These are phyloP conservation scores for Pleurotus tuber-regium DNA, from an alignment of 768 basidiomycete genomes.

Conservation along the genomic window DNA sequence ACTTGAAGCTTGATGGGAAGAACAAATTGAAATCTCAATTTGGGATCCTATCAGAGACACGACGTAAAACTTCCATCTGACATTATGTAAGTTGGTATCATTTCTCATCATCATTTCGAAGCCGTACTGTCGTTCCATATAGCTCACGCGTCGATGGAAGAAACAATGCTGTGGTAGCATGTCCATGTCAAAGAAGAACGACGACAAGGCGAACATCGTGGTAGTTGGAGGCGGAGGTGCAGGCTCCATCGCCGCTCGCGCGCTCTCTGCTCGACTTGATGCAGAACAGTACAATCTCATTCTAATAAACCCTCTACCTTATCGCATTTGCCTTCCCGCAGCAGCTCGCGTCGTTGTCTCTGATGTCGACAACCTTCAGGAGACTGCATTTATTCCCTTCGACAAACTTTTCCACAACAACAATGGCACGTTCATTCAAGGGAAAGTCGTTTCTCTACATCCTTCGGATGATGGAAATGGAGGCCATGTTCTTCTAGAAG, in stretches of 20 bases:
- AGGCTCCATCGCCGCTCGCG: conserved; percentile 42
- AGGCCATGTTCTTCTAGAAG: conserved; percentile 42
- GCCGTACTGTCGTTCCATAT: no score
- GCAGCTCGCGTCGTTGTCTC: conserved; percentile 52
- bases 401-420: conserved; percentile 45
- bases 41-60: no score
- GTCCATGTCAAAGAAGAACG: conserved; percentile 16
- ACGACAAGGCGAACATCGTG: conserved; percentile 32
- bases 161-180: no score
- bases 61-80: no score
- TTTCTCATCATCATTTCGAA: no score
- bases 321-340: conserved; percentile 48
- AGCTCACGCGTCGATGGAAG: no score
- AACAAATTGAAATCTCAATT: no score
- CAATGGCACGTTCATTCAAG: conserved; percentile 42
- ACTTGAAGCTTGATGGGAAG: no score
- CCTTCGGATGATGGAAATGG: conserved; percentile 26
- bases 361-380: conserved; percentile 38
- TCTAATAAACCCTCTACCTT: conserved; percentile 52
- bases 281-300: conserved; percentile 45
- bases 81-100: no score
- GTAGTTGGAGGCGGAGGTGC: conserved; percentile 58
- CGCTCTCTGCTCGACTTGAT: conserved; percentile 51
- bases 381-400: conserved; percentile 46
- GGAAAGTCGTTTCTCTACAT: conserved; percentile 26